Evolutionary conservation across 2,329 filamentous ascomycete species (phyloP).

Genomic region (Talaromyces atroroseus): DNA sequence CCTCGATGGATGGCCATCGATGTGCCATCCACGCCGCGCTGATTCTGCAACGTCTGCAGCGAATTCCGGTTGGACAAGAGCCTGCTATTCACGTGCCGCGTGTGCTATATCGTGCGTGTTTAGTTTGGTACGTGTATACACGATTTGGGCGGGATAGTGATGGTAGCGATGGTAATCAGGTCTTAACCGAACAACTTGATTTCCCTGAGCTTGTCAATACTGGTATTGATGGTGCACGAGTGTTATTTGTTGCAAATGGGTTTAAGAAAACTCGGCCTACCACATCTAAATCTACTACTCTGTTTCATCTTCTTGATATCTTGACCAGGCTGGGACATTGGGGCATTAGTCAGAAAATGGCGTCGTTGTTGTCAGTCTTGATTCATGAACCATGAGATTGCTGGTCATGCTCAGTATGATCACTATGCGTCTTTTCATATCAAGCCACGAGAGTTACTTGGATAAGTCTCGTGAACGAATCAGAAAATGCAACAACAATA

Average conservation of each 20-base stretch:
- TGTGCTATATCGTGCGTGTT: conserved; percentile 18
- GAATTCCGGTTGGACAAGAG: conserved; percentile 18
- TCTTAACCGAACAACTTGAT: not conserved
- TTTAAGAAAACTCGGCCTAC: conserved; percentile 5
- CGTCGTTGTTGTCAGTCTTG: conserved; percentile 2
- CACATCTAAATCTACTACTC: conserved; percentile 2
- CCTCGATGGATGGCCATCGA: conserved; percentile 18
- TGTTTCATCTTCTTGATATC: conserved; percentile 6
- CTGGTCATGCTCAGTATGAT: not conserved
- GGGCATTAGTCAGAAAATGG: conserved; percentile 9
- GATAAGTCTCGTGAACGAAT: no score
- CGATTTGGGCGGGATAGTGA: conserved; percentile 5
- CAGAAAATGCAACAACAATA: no score
- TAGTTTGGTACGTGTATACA: conserved; percentile 22
- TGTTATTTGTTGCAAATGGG: conserved; percentile 7
- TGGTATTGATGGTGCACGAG: conserved; percentile 1
- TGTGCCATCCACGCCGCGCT: conserved; percentile 21
- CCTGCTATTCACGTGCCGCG: conserved; percentile 23
- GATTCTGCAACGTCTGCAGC: conserved; percentile 20
- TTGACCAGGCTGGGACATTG: conserved; percentile 4
- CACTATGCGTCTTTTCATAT: no score
- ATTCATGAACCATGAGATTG: not conserved
- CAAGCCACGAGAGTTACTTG: no score
- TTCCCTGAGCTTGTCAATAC: not conserved
- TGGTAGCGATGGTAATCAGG: not conserved